phyloP scores from a whole-genome alignment of 1,284 basidiomycete genomes.

The Melanopsichium pennsylvanicum region DNA sequence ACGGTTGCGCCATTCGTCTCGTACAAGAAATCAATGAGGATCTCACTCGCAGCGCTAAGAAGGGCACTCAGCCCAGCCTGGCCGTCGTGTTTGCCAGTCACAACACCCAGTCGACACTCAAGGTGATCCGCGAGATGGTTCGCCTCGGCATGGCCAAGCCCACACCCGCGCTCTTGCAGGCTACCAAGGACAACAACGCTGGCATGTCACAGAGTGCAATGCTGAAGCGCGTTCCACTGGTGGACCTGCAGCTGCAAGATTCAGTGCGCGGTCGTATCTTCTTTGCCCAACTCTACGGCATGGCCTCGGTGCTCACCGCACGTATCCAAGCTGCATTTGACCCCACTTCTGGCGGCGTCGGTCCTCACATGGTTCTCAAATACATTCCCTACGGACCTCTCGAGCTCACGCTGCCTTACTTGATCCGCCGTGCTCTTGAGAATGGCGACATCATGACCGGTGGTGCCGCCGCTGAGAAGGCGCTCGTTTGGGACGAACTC shows the following conservation, averaged over 20 bases:
- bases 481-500: conserved; percentile 38
- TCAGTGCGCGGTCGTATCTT: conserved; percentile 75
- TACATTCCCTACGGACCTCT: conserved; percentile 58
- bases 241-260: conserved; percentile 67
- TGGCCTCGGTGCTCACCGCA: conserved; percentile 77
- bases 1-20: conserved; percentile 74
- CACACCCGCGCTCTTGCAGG: conserved; percentile 24
- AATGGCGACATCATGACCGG: conserved; percentile 75
- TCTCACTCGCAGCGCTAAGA: conserved; percentile 20
- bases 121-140: conserved; percentile 74
- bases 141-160: conserved; percentile 71
- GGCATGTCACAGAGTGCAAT: not conserved
- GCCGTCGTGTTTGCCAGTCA: conserved; percentile 86
- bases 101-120: conserved; percentile 75
- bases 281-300: conserved; percentile 85
- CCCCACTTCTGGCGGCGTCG: conserved; percentile 72
- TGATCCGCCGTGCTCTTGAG: conserved; percentile 78
- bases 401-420: conserved; percentile 75
- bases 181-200: conserved; percentile 19
- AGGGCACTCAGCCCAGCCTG: conserved; percentile 68
- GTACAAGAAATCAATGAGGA: conserved; percentile 71
- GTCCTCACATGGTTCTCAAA: conserved; percentile 59
- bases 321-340: conserved; percentile 74
- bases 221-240: conserved; percentile 26
- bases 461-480: conserved; percentile 68